A percentile compares a stretch with the other conserved stretches of the same genome.
Evolutionary conservation across 345 rosid species (phyloP).

Genomic region (Eutrema japonicum): DNA sequence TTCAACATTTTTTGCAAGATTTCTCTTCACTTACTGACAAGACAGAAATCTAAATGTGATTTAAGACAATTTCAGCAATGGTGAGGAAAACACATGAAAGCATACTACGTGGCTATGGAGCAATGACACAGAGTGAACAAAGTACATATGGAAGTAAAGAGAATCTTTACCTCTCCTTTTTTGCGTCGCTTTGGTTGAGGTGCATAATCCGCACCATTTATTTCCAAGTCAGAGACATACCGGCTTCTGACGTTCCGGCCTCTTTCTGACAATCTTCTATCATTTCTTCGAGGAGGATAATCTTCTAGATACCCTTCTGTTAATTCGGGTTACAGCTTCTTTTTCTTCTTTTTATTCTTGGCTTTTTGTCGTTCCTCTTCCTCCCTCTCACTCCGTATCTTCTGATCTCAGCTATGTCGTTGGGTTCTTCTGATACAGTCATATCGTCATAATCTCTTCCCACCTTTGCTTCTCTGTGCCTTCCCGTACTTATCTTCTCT

Average conservation of each 20-base stretch:
- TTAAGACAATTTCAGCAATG: not conserved
- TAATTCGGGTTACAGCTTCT: constrained; percentile 57
- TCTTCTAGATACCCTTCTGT: constrained; percentile 54
- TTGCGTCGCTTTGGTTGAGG: constrained; percentile 84
- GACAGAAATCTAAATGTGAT: not conserved
- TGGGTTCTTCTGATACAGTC: constrained; percentile 58
- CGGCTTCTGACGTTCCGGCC: constrained; percentile 68
- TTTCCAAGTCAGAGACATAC: constrained; percentile 57
- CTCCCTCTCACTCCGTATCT: constrained; percentile 76
- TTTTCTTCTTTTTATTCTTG: constrained; percentile 54
- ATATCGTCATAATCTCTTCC: constrained; percentile 51
- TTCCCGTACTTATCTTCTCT: constrained; percentile 70
- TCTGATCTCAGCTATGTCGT: constrained; percentile 65
- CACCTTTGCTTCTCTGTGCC: constrained; percentile 55
- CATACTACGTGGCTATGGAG: constrained; percentile 8
- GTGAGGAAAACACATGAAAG: constrained; percentile 4
- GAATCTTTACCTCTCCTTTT: constrained; percentile 79
- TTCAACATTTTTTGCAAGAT: not conserved
- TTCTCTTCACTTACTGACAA: not conserved
- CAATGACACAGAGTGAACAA: not conserved
- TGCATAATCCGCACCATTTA: constrained; percentile 54
- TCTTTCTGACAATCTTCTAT: constrained; percentile 67
- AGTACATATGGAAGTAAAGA: constrained; percentile 20
- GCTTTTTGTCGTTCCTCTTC: constrained; percentile 86
- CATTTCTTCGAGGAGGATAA: constrained; percentile 62